Conservation (phyloP, 2,329 filamentous ascomycete species). For the Blastomyces emzantsi region DNA sequence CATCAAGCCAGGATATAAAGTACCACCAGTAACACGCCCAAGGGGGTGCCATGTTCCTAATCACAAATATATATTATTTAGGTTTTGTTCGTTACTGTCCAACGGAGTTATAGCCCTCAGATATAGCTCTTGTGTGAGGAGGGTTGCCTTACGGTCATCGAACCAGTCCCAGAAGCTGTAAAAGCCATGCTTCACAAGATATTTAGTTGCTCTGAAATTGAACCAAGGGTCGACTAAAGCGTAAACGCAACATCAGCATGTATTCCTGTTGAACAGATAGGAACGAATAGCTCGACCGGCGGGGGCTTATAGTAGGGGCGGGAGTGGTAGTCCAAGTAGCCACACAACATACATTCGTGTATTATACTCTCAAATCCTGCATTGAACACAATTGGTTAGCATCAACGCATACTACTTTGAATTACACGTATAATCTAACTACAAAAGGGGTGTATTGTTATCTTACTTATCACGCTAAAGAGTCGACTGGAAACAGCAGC, state of each 20-base stretch:
- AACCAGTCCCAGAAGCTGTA: slow-evolving; percentile 99
- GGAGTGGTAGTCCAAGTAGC: neutral
- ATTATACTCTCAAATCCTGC: slow-evolving; percentile 97
- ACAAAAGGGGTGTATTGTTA: neutral
- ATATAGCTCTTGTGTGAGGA: neutral
- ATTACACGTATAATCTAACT: slow-evolving; percentile 9
- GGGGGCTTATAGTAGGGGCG: neutral
- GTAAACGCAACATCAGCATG: slow-evolving; percentile 14
- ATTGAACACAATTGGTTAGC: slow-evolving; percentile 26
- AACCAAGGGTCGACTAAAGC: slow-evolving; percentile 94
- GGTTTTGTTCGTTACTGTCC: neutral
- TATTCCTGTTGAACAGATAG: neutral
- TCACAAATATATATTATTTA: slow-evolving; percentile 15
- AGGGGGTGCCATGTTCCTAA: slow-evolving; percentile 94
- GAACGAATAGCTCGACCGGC: slow-evolving; percentile 5
- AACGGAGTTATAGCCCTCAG: neutral
- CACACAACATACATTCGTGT: slow-evolving; percentile 76
- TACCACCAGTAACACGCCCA: slow-evolving; percentile 94
- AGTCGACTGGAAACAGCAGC: slow-evolving; percentile 87
- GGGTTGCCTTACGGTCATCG: slow-evolving; percentile 66
- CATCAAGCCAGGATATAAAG: slow-evolving; percentile 98
- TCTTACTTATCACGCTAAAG: slow-evolving; percentile 93
- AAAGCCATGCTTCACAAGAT: slow-evolving; percentile 92
- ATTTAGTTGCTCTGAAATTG: slow-evolving; percentile 98
- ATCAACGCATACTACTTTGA: slow-evolving; percentile 10